Conservation (phyloP, 257 asterid species). For the Vinca minor region DNA sequence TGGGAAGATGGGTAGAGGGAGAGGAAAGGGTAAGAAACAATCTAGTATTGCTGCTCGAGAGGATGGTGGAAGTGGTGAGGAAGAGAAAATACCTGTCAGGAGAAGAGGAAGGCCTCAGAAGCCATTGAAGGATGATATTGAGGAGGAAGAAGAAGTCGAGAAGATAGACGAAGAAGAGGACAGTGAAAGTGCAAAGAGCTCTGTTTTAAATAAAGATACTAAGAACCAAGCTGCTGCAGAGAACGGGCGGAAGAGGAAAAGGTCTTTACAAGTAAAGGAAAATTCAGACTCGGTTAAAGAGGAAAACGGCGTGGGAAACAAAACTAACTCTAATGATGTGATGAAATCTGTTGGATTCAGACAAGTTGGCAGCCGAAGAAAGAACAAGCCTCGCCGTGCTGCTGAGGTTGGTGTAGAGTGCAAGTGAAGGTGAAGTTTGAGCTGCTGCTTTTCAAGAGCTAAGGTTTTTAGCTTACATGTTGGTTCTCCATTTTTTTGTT, state of each 20-base stretch:
- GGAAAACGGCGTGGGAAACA: constrained; percentile 36
- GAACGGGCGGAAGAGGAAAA: constrained; percentile 58
- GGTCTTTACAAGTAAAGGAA: constrained; percentile 44
- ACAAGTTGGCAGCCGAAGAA: constrained; percentile 66
- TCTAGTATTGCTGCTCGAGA: constrained; percentile 31
- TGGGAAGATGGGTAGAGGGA: constrained; percentile 63
- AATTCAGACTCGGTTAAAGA: constrained; percentile 40
- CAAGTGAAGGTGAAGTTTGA: constrained; percentile 39
- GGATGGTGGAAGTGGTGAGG: constrained; percentile 57
- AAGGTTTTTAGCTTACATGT: constrained; percentile 12
- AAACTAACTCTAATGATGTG: constrained; percentile 28
- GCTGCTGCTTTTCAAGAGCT: constrained; percentile 7
- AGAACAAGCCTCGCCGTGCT: constrained; percentile 84
- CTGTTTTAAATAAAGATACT: constrained; percentile 27
- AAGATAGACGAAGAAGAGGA: constrained; percentile 42
- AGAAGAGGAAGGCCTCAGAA: constrained; percentile 80
- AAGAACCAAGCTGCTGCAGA: constrained; percentile 37
- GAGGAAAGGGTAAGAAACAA: constrained; percentile 74
- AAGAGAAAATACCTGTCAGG: constrained; percentile 50
- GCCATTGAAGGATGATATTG: constrained; percentile 42
- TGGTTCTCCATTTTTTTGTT: constrained; percentile 8
- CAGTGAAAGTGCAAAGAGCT: constrained; percentile 32
- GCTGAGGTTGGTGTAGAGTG: constrained; percentile 91
- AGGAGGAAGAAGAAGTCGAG: constrained; percentile 41
- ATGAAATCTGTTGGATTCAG: constrained; percentile 54